Evolutionary conservation across 257 asterid genomes (phyloP).

Genomic region (Solanum stenotomum): DNA sequence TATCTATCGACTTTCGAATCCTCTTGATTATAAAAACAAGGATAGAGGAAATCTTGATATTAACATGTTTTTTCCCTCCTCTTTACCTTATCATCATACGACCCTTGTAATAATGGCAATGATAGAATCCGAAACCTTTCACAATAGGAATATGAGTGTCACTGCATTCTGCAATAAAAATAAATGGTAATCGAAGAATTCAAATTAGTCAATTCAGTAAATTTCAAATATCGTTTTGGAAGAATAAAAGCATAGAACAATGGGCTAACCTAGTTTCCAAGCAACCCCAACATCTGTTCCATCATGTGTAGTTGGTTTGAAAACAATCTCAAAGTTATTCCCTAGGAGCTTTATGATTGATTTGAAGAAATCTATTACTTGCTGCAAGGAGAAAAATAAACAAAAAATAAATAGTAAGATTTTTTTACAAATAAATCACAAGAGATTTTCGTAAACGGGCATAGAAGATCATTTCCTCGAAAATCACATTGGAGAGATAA

Average conservation of each 20-base stretch:
- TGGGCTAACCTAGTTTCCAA: conserved; percentile 54
- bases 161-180: conserved; percentile 34
- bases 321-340: conserved; percentile 40
- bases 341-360: conserved; percentile 37
- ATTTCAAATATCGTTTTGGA: accelerated
- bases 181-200: neutral
- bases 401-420: neutral
- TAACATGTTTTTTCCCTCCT: neutral
- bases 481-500: neutral
- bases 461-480: neutral
- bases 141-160: conserved; percentile 41
- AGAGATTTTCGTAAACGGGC: no score
- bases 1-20: neutral
- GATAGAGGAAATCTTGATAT: neutral
- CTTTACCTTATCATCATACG: conserved; percentile 45
- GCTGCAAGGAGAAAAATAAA: conserved; percentile 23
- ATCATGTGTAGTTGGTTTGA: conserved; percentile 42
- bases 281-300: conserved; percentile 55
- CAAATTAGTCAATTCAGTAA: neutral
- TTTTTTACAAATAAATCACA: no score
- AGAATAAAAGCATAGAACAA: neutral
- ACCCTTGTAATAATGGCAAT: conserved; percentile 55
- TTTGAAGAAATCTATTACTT: conserved; percentile 55
- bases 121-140: conserved; percentile 57
- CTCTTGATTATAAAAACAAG: neutral